Percentiles rank a stretch among this genome's conserved stretches.
phyloP scores from a whole-genome alignment of 441 rosid species.

The Adansonia grandidieri region DNA sequence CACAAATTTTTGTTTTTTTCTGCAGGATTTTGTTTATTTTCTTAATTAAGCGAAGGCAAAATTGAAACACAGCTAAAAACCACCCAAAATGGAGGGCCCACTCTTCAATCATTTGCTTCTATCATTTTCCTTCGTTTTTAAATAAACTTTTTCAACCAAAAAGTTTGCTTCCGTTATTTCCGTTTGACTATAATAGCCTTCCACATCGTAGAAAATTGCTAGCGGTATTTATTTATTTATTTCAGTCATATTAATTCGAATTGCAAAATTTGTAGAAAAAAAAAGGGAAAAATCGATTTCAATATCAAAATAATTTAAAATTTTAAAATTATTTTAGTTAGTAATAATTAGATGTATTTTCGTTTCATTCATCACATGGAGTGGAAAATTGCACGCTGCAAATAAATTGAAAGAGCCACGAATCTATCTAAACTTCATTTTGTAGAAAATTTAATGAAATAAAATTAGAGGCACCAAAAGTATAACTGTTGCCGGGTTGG shows the following conservation, averaged over 20 bases:
- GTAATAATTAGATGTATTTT: too few species aligned
- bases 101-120: constrained; percentile 5
- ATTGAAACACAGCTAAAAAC: neutral
- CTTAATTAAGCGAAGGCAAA: constrained; percentile 13
- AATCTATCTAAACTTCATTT: neutral
- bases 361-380: neutral
- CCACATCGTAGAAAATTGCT: neutral
- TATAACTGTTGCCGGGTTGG: neutral
- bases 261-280: neutral
- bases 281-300: too few species aligned
- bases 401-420: neutral
- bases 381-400: neutral
- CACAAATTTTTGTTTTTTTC: too few species aligned
- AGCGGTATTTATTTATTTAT: neutral
- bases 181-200: neutral
- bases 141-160: neutral
- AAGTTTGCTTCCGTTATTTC: neutral
- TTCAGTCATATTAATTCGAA: neutral
- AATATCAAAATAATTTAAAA: too few species aligned
- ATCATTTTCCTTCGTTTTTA: neutral
- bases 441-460: neutral
- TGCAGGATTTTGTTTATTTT: neutral
- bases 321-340: too few species aligned
- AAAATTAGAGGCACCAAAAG: neutral
- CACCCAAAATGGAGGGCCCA: constrained; percentile 21